A percentile compares a stretch with the other conserved stretches of the same genome.
These are phyloP conservation scores for Pisolithus orientalis DNA, from an alignment of 768 basidiomycete species.

Conservation along the genomic window DNA sequence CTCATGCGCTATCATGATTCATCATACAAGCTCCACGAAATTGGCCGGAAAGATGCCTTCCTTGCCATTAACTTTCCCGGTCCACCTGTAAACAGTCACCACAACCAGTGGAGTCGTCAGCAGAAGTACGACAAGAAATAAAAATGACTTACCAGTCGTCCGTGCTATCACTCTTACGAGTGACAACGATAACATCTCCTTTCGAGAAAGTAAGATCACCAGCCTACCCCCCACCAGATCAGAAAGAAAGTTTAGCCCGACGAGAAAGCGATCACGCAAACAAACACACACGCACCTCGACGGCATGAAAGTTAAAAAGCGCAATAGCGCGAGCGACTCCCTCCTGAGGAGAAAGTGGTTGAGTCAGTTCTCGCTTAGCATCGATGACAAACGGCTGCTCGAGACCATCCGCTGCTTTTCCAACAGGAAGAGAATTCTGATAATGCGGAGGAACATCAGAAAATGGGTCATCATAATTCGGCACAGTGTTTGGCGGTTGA, in stretches of 20 bases:
- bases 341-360: constrained; percentile 46
- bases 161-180: constrained; percentile 60
- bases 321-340: constrained; percentile 71
- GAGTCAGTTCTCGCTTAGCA: constrained; percentile 44
- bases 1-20: background rate
- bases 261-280: background rate
- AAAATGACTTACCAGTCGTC: constrained; percentile 60
- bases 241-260: constrained; percentile 3
- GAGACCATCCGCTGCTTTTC: constrained; percentile 7
- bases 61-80: constrained; percentile 52
- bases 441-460: constrained; percentile 17
- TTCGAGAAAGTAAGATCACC: constrained; percentile 74
- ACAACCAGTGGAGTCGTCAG: background rate
- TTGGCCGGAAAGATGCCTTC: constrained; percentile 79
- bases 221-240: constrained; percentile 29
- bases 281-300: constrained; percentile 44
- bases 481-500: constrained; percentile 4
- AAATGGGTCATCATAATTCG: constrained; percentile 23
- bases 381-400: constrained; percentile 30
- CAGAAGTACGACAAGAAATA: background rate
- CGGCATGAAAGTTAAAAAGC: constrained; percentile 64
- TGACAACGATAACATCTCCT: constrained; percentile 68
- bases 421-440: constrained; percentile 7
- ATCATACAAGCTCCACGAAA: constrained; percentile 59
- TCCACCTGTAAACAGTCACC: constrained; percentile 51